Percentiles rank a stretch among this genome's conserved stretches.
phyloP scores from a whole-genome alignment of 306 rosid genomes.

The Vigna unguiculata region DNA sequence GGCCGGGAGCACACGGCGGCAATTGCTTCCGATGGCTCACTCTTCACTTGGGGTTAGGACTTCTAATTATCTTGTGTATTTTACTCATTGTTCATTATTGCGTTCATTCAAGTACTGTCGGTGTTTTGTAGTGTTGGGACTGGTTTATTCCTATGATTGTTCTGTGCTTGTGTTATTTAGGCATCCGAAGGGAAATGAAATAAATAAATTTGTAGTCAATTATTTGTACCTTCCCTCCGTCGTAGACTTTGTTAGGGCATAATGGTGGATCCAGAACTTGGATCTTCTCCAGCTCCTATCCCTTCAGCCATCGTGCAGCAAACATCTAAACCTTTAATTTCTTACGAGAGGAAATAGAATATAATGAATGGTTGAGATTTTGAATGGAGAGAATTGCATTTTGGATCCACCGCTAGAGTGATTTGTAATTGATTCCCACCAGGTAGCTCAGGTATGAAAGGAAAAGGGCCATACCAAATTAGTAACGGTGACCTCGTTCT shows the following conservation, averaged over 20 bases:
- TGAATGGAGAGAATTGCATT: no score
- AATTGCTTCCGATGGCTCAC: constrained; percentile 84
- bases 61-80: neutral
- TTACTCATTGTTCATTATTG: constrained; percentile 5
- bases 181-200: neutral
- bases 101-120: constrained; percentile 18
- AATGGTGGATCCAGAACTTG: neutral
- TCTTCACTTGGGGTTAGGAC: constrained; percentile 85
- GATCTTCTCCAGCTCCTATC: neutral
- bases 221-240: constrained; percentile 13
- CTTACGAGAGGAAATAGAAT: neutral
- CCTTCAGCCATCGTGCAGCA: neutral
- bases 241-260: constrained; percentile 1
- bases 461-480: neutral
- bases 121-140: constrained; percentile 2
- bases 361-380: neutral
- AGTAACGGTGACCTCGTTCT: neutral
- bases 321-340: neutral
- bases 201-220: constrained; percentile 2
- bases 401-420: neutral
- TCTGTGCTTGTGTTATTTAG: neutral
- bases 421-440: neutral
- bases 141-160: neutral
- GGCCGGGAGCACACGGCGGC: constrained; percentile 98
- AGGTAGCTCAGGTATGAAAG: neutral